phyloP scores from a whole-genome alignment of 129 eudicot genomes.

The Centella asiatica region DNA sequence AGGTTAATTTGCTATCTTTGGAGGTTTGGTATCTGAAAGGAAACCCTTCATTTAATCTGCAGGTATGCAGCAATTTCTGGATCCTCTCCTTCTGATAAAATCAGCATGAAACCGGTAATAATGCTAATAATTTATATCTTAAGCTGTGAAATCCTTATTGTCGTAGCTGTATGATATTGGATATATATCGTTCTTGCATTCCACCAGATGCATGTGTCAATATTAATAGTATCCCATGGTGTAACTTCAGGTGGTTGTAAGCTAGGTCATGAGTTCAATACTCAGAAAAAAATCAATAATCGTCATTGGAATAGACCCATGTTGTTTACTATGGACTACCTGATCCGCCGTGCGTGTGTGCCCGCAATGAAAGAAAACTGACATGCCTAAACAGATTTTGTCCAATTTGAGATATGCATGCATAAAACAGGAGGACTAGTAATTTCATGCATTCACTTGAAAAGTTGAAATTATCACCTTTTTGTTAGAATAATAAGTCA shows the following conservation, averaged over 20 bases:
- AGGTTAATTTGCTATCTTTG: background rate
- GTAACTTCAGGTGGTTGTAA: background rate
- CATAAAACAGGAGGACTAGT: too few species aligned
- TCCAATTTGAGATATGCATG: too few species aligned
- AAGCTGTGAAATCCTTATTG: conserved; percentile 1
- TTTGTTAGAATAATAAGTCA: too few species aligned
- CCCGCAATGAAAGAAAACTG: background rate
- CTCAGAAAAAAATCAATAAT: background rate
- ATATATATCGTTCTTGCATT: background rate
- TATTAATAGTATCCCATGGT: background rate
- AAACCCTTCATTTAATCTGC: conserved; percentile 19
- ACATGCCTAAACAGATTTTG: background rate
- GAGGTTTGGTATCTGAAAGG: background rate
- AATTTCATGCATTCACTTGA: too few species aligned
- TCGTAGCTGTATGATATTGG: background rate
- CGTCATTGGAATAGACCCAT: background rate
- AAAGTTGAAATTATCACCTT: too few species aligned
- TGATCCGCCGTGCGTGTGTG: background rate
- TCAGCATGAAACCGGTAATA: conserved; percentile 58
- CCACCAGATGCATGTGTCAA: background rate
- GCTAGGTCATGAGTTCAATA: background rate
- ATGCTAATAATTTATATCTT: background rate
- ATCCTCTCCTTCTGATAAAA: conserved; percentile 54
- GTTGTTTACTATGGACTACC: background rate
- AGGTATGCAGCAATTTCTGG: conserved; percentile 93